phyloP scores from a whole-genome alignment of 23 red algal species.

The Gracilaria domingensis region DNA sequence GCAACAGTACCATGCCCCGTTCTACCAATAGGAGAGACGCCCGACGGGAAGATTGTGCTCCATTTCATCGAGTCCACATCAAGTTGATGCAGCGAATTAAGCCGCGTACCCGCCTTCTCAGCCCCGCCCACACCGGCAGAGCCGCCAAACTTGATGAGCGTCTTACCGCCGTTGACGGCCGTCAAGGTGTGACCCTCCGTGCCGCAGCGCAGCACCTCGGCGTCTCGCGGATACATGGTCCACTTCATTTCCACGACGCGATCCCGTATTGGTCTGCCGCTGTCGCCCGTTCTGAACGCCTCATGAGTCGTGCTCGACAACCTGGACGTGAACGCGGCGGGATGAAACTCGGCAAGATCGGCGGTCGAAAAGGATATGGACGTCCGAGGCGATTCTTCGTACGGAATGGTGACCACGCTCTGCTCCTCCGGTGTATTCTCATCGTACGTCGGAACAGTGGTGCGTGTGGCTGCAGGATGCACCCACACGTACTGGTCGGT shows the following conservation, averaged over 20 bases:
- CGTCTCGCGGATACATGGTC: not conserved
- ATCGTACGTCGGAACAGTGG: conserved; percentile 1
- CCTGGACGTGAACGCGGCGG: conserved; percentile 33
- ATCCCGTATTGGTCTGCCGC: not conserved
- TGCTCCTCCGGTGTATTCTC: conserved; percentile 17
- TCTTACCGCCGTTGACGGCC: conserved; percentile 29
- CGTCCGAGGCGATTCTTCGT: not conserved
- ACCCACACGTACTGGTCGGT: conserved; percentile 20
- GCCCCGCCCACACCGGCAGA: conserved; percentile 1
- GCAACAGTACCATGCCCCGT: conserved; percentile 67
- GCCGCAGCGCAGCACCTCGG: not conserved
- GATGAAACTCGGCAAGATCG: conserved; percentile 17
- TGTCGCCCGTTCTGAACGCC: not conserved
- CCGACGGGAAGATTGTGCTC: conserved; percentile 16
- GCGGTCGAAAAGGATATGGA: conserved; percentile 41
- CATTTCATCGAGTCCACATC: conserved; percentile 17
- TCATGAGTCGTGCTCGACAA: not conserved
- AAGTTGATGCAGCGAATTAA: conserved; percentile 27
- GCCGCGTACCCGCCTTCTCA: not conserved
- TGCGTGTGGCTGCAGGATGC: conserved; percentile 35
- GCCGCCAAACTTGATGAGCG: conserved; percentile 68
- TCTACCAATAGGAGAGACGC: conserved; percentile 42
- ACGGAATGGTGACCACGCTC: conserved; percentile 13
- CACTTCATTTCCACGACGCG: conserved; percentile 51
- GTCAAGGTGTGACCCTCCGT: conserved; percentile 75